These are phyloP conservation scores for Skeletonema marinoi DNA, from an alignment of 108 stramenopile species.

Conservation along the genomic window DNA sequence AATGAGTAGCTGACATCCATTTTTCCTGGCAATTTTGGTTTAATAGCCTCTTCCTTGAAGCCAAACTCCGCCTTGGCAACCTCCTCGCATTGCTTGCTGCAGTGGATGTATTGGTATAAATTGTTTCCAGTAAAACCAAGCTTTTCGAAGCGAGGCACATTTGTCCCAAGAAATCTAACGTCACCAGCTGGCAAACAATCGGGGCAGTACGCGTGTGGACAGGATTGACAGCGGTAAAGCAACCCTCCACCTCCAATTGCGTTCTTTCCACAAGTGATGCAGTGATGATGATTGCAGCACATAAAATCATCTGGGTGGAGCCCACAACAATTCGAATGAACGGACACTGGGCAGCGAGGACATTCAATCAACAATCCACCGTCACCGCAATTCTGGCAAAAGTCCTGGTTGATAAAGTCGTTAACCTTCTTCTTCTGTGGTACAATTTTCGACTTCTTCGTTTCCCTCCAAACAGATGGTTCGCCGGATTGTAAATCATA, in stretches of 20 bases:
- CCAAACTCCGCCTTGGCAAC: conserved; percentile 53
- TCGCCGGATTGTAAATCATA: conserved; percentile 68
- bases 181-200: conserved; percentile 70
- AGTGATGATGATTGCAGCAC: conserved; percentile 85
- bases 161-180: conserved; percentile 31
- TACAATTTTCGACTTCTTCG: conserved; percentile 19
- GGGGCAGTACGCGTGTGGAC: conserved; percentile 79
- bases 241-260: conserved; percentile 74
- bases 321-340: conserved; percentile 56
- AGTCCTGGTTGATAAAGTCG: conserved; percentile 45
- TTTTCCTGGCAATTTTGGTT: conserved; percentile 41
- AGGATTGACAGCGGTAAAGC: conserved; percentile 81
- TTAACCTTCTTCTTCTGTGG: conserved; percentile 31
- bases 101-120: conserved; percentile 65
- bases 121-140: conserved; percentile 48
- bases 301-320: conserved; percentile 36
- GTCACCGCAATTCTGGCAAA: conserved; percentile 76
- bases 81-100: conserved; percentile 53
- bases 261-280: conserved; percentile 61
- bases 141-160: conserved; percentile 50
- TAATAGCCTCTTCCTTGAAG: conserved; percentile 15
- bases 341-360: conserved; percentile 61
- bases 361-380: conserved; percentile 79
- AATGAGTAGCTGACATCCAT: conserved; percentile 55
- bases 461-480: conserved; percentile 66